Base-by-base conservation (phyloP, 192 early-diverging fungal genomes). In the Gryganskiella cystojenkinii region DNA sequence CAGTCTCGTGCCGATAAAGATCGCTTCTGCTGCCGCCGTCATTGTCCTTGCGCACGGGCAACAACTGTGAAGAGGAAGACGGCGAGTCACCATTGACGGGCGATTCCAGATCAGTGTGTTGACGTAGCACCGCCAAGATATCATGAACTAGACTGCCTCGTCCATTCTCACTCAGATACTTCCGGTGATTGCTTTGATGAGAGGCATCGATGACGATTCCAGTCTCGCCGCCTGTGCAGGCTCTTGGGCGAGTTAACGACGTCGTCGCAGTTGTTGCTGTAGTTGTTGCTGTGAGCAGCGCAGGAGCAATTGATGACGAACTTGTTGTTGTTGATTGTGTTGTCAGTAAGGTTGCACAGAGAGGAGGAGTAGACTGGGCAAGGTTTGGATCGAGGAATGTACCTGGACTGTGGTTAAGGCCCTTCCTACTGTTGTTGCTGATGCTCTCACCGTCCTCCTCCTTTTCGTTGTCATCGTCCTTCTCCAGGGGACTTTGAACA, bases 151-250 rank as follows among this genome's bases (percentile, higher is more conserved):
- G 58, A 20, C 71, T 54, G 31, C 51, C 27, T 40, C 37, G 7
- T 5, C 63, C 64, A 44, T 67, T 65, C 27, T 75, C 71, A 24
- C 64, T 75, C n/a, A 42, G 64, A n/a, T 67, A 42, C 34, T 67
- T 75, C 24, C 58, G n/a, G 40, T 67, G 64, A 20, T 63, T 44
- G 31, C 31, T 51, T 53, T 37, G 25, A 54, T 35, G 6, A 15
- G 42, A 19, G 9, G 20, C 27, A 0, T 60, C 57, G 37, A 13
- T 19, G 15, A 14, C 27, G 40, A 3, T 3, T 15, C 64, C 37
- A 30, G 44, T 30, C 17, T 57, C 62, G 42, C 37, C 58, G 24
- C 40, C 42, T 25, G 40, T 22, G 40, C 10, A 40, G 24, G 13
- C 43, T 43, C 20, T 20, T 28, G 43, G 13, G 15, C 40, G 17